A percentile compares a stretch with the other conserved stretches of the same genome.
Conservation (phyloP, 371 early-diverging fungal genomes). For the Thermomucor indicae-seudaticae region DNA sequence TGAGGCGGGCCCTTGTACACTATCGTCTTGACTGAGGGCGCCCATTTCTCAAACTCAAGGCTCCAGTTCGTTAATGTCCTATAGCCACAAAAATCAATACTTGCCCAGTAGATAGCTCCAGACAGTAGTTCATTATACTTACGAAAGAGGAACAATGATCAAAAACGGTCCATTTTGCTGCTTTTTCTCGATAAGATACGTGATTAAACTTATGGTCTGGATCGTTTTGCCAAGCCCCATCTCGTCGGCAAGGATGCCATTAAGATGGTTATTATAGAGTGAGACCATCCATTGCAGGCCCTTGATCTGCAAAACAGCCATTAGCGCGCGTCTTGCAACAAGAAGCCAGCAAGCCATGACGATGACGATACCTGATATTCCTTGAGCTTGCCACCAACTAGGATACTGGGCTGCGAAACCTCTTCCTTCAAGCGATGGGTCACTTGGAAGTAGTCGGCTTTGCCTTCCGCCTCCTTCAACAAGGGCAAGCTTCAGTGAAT, state of each 20-base stretch:
- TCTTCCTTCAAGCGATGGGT: slow-evolving; percentile 85
- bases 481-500: background rate
- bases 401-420: slow-evolving; percentile 75
- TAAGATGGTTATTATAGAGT: slow-evolving; percentile 92
- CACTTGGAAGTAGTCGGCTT: slow-evolving; percentile 81
- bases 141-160: slow-evolving; percentile 90
- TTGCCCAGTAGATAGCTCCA: background rate
- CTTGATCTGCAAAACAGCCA: slow-evolving; percentile 49
- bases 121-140: slow-evolving; percentile 28
- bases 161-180: slow-evolving; percentile 90
- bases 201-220: slow-evolving; percentile 96
- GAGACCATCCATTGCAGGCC: slow-evolving; percentile 99
- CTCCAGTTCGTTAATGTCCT: slow-evolving; percentile 95
- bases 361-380: slow-evolving; percentile 80
- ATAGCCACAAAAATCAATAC: too few species aligned
- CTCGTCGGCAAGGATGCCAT: slow-evolving; percentile 99
- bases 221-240: slow-evolving; percentile 98
- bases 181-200: slow-evolving; percentile 91
- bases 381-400: slow-evolving; percentile 90
- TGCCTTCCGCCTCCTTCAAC: slow-evolving; percentile 18
- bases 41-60: slow-evolving; percentile 98
- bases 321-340: background rate
- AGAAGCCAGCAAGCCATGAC: background rate
- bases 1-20: slow-evolving; percentile 88
- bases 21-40: slow-evolving; percentile 84